Percentiles rank a stretch among this genome's conserved stretches.
phyloP scores from a whole-genome alignment of 805 yeast species.

The Saturnispora diversa region DNA sequence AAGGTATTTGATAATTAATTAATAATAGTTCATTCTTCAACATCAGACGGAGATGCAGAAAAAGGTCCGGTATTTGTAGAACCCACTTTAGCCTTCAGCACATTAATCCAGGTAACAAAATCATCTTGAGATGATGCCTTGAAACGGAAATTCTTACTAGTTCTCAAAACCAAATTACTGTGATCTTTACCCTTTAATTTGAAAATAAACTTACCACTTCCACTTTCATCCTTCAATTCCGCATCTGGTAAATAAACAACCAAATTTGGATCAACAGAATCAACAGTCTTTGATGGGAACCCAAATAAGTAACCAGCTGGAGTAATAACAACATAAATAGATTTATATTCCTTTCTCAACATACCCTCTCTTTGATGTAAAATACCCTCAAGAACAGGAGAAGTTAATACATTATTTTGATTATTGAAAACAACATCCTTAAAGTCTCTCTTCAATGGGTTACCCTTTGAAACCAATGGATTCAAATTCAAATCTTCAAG shows the following conservation, averaged over 20 bases:
- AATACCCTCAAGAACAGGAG: constrained; percentile 41
- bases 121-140: constrained; percentile 40
- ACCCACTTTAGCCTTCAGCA: constrained; percentile 27
- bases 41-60: constrained; percentile 3
- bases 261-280: constrained; percentile 37
- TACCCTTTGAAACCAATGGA: constrained; percentile 11
- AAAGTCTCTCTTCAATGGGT: constrained; percentile 31
- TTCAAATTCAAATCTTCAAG: constrained; percentile 4
- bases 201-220: constrained; percentile 34
- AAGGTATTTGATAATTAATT: too few species aligned
- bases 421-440: constrained; percentile 32
- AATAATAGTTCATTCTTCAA: neutral
- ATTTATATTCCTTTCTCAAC: constrained; percentile 32
- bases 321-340: constrained; percentile 42
- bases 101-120: constrained; percentile 39
- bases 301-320: constrained; percentile 38
- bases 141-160: constrained; percentile 30
- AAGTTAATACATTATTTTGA: constrained; percentile 32
- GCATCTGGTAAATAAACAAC: constrained; percentile 42
- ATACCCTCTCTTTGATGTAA: constrained; percentile 40
- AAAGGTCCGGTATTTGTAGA: neutral
- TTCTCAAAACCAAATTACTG: constrained; percentile 22
- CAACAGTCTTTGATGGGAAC: constrained; percentile 38
- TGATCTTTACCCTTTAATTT: constrained; percentile 38
- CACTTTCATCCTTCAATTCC: constrained; percentile 28